Conservation (phyloP, 2,329 filamentous ascomycete genomes). For the Aspergillus viridinutans region DNA sequence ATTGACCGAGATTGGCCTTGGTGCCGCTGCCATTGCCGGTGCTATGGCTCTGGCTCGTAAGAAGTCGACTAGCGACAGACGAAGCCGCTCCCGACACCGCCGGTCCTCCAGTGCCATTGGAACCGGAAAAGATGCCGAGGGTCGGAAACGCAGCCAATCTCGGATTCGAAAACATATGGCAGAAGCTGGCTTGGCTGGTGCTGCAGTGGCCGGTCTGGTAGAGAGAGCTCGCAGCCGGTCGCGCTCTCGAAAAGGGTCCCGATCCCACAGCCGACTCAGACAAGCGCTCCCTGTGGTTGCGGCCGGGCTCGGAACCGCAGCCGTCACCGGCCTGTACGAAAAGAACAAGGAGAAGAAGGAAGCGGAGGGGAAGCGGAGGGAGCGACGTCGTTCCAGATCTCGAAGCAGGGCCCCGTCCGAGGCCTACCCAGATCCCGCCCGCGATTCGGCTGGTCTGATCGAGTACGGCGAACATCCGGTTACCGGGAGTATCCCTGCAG, state of each 20-base stretch:
- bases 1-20: constrained; percentile 49
- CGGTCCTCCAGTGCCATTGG: constrained; percentile 29
- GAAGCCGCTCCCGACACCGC: constrained; percentile 45
- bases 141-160: constrained; percentile 33
- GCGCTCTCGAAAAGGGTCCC: constrained; percentile 46
- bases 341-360: constrained; percentile 59
- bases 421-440: constrained; percentile 36
- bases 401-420: constrained; percentile 40
- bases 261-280: constrained; percentile 53
- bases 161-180: constrained; percentile 58
- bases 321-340: constrained; percentile 59
- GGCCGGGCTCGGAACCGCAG: constrained; percentile 58
- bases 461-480: constrained; percentile 63
- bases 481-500: constrained; percentile 49
- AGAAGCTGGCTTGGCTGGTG: constrained; percentile 59
- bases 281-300: constrained; percentile 58
- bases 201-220: constrained; percentile 59
- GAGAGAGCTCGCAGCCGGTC: constrained; percentile 57
- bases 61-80: constrained; percentile 47
- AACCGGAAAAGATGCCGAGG: constrained; percentile 15
- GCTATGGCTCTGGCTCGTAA: constrained; percentile 56
- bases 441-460: constrained; percentile 52
- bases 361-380: constrained; percentile 44
- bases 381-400: constrained; percentile 44
- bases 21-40: constrained; percentile 57